Base-by-base conservation (phyloP, 768 basidiomycete species). In the Boletus barrowsii region DNA sequence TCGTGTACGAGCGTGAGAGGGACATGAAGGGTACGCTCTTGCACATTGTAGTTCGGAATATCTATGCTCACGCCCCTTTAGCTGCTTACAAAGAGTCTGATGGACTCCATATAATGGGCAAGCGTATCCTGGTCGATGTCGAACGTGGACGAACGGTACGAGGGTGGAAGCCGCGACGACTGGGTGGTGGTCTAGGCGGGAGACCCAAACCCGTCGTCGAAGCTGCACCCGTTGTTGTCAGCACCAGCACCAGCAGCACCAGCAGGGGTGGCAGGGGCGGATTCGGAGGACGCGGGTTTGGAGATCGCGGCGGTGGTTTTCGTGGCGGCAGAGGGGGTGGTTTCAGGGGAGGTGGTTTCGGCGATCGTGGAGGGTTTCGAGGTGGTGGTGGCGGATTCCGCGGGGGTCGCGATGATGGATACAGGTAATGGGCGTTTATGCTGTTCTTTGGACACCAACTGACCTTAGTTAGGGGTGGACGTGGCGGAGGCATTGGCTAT, bases 141-240 rank as follows among this genome's bases (percentile, higher is more conserved):
- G 97, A 99, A 73, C 88, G 97, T 35, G 97, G 97, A 18, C 84
- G 97, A 46, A 99, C 97, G 11, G 97, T 99, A 26, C 86, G 96
- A 55, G 97, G 95, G 3, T 99, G 97, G 97, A 98, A 97, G 69
- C 97, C 97, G 2, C 87, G 93, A 46, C 86, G 95, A 49, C 77
- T 98, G 0, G 97, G 96, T 18, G 97, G 97, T n/a, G 97, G 97
- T 6, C 80, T 98, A n/a, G 97, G 97, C n/a, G 97, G 97, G 26
- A 82, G 96, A 55, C 93, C 95, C 18, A 98, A 98, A 69, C 29
- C 29, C 29, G 85, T 84, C 5, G 83, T 82, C 1, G 82, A 81
- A 52, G 61, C 71, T 13, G 58, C 68, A 33, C 56, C 66, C 36
- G 66, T 77, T 4, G 51, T 71, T 9, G 29, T 8, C 2, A 8